Evolutionary conservation across 2,329 filamentous ascomycete species (phyloP), one percentile per base, ranked within the genome.

Genomic region (Penicillium sp.): DNA sequence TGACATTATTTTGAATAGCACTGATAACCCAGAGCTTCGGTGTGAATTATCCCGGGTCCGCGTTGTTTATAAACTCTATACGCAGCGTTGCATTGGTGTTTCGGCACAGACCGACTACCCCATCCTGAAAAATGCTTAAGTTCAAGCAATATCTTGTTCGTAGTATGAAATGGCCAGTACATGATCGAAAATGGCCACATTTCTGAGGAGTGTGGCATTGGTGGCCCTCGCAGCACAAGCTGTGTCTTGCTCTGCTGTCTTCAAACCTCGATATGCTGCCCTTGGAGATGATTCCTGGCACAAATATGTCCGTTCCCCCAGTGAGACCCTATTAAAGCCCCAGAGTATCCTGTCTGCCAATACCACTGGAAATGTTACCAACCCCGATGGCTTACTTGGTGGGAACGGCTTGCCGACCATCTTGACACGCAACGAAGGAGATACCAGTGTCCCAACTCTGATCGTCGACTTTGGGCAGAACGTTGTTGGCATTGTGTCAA

Each of bases 381-480:
- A 50, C 21, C 55, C 51, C 1, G 46, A 48, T 27, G 52, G 56
- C 14, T 45, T 55, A n/a, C 29, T 58, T 3, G 44, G 27, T 31
- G 19, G 13, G 4, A 29, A 45, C 10, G 33, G 43, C 16, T 48
- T 44, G 21, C 43, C 53, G 19, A 58, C 56, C 29, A 50, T 49
- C 29, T 23, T 58, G 29, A 58, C 42, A 6, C 52, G 48, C 43
- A 55, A 48, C 14, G 46, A 48, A 23, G 49, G 16, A 4, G 48
- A 52, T 27, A 23, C 44, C 35, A 37, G 55, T 33, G 21, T 55
- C 11, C 60, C 60, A 3, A 42, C 49, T 16, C 43, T 62, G n/a
- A 46, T 62, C 27, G 51, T 62, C 27, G 60, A 62, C 21, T 62
- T 62, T 25, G 60, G 60, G 37, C 54, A 60, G 26, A 60, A 62